Percentiles rank a stretch among this genome's conserved stretches.
Evolutionary conservation across 139 green algal species (phyloP).

Genomic region (Chlorella sp.): DNA sequence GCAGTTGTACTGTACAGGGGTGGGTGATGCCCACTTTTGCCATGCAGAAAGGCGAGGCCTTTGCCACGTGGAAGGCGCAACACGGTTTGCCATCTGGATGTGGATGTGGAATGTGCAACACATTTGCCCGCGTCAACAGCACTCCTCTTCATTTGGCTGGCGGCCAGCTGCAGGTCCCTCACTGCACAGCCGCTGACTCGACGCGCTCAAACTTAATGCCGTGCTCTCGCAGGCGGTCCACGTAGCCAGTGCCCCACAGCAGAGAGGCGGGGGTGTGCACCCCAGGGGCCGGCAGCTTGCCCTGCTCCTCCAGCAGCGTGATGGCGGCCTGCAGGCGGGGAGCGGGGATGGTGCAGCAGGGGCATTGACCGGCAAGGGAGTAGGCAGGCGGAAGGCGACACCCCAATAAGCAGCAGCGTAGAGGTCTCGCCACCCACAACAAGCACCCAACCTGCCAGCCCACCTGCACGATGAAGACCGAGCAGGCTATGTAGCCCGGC

Average conservation of each 20-base stretch:
- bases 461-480: constrained; percentile 62
- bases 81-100: no score
- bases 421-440: not conserved
- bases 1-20: no score
- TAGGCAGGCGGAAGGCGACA: no score
- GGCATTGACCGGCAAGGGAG: no score
- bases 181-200: not conserved
- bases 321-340: constrained; percentile 49
- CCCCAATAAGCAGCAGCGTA: no score
- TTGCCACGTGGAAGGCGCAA: no score
- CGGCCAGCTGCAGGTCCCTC: no score
- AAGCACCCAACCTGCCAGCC: not conserved
- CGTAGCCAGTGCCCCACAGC: constrained; percentile 42
- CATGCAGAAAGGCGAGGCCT: no score
- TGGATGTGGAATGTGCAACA: no score
- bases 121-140: no score
- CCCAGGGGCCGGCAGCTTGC: constrained; percentile 16
- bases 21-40: no score
- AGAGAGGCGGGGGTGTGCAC: constrained; percentile 49
- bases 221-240: constrained; percentile 43
- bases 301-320: constrained; percentile 61
- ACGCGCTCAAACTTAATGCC: constrained; percentile 48
- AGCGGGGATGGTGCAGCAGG: not conserved
- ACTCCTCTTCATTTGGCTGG: no score
- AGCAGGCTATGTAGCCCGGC: constrained; percentile 71